Evolutionary conservation across 176 grass and related monocot species (phyloP).

Genomic region (Ensete glaucum): DNA sequence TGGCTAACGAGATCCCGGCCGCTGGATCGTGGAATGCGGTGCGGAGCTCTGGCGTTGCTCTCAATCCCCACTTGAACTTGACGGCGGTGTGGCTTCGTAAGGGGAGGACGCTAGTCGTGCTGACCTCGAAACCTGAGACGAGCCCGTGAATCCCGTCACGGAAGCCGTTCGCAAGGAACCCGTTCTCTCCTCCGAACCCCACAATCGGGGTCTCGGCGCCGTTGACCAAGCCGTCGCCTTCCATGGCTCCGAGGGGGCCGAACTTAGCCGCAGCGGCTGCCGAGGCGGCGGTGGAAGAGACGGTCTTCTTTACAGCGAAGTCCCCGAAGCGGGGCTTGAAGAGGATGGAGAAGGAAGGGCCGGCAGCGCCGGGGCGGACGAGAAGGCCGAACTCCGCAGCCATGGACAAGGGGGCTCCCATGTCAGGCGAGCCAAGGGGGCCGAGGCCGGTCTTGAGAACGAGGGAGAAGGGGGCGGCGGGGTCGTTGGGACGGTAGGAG

Average conservation of each 20-base stretch:
- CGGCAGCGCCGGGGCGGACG: background rate
- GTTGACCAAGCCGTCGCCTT: background rate
- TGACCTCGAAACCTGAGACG: constrained; percentile 9
- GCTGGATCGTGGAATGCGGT: background rate
- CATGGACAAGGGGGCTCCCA: constrained; percentile 15
- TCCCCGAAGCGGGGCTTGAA: constrained; percentile 25
- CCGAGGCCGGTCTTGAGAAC: constrained; percentile 21
- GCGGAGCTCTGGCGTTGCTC: constrained; percentile 3
- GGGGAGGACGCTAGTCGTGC: constrained; percentile 14
- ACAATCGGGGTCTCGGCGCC: background rate
- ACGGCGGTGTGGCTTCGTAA: constrained; percentile 9
- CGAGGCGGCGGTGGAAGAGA: background rate
- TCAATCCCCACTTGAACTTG: constrained; percentile 18
- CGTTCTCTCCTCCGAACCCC: background rate
- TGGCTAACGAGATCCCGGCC: background rate
- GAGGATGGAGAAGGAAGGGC: constrained; percentile 13
- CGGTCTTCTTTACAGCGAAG: constrained; percentile 21
- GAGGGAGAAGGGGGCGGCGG: constrained; percentile 16
- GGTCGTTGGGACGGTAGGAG: constrained; percentile 20
- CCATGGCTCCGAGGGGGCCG: background rate
- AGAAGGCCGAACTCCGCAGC: constrained; percentile 21
- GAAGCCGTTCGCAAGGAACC: background rate
- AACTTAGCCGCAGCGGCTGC: background rate
- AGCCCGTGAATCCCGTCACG: background rate
- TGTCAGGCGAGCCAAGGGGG: constrained; percentile 8